Percentiles rank a stretch among this genome's conserved stretches.
These are phyloP conservation scores for Termitomyces sp. DNA, from an alignment of 768 basidiomycete species.

Conservation along the genomic window DNA sequence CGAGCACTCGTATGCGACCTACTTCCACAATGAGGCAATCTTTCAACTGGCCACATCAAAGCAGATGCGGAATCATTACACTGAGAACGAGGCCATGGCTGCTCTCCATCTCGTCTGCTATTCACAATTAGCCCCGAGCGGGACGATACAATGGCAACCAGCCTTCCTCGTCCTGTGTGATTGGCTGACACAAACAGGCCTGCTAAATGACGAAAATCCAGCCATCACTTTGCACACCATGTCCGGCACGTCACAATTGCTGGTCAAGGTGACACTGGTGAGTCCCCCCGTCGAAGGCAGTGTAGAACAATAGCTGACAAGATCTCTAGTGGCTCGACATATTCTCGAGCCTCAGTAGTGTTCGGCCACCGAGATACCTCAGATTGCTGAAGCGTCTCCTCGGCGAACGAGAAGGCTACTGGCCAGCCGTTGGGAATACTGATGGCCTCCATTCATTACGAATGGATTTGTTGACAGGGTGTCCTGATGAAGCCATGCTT, in stretches of 20 bases:
- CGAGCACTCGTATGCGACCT: slow-evolving; percentile 56
- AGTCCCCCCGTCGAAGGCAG: slow-evolving; percentile 25
- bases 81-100: slow-evolving; percentile 71
- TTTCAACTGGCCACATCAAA: slow-evolving; percentile 57
- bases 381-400: slow-evolving; percentile 65
- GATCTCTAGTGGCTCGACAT: slow-evolving; percentile 70
- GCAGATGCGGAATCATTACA: slow-evolving; percentile 49
- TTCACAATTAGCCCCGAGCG: slow-evolving; percentile 68
- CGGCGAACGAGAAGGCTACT: slow-evolving; percentile 45
- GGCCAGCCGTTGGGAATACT: slow-evolving; percentile 32
- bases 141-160: slow-evolving; percentile 64
- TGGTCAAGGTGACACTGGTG: slow-evolving; percentile 72
- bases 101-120: slow-evolving; percentile 76
- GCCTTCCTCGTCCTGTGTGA: slow-evolving; percentile 71
- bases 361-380: slow-evolving; percentile 63
- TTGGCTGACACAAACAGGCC: slow-evolving; percentile 69
- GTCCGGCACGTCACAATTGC: slow-evolving; percentile 49
- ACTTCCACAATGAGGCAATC: slow-evolving; percentile 67
- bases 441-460: slow-evolving; percentile 41
- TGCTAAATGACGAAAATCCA: slow-evolving; percentile 63
- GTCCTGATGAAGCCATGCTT: slow-evolving; percentile 75
- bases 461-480: slow-evolving; percentile 71
- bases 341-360: slow-evolving; percentile 60
- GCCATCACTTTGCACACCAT: slow-evolving; percentile 54
- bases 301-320: slow-evolving; percentile 13